phyloP scores from a whole-genome alignment of 2,329 filamentous ascomycete genomes.

The Apiospora sp. region DNA sequence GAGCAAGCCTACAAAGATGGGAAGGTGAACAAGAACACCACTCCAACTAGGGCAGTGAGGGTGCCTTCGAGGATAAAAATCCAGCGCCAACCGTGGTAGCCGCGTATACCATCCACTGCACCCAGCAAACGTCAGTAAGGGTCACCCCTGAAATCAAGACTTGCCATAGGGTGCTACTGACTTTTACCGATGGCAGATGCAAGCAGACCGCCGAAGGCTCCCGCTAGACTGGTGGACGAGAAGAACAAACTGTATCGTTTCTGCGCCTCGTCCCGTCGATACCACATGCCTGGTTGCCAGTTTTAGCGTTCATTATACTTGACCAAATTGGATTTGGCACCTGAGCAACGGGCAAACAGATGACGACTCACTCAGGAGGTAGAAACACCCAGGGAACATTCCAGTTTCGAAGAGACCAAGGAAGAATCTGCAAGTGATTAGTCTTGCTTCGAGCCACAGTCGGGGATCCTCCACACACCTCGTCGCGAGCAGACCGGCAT shows the following conservation, averaged over 20 bases:
- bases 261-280: slow-evolving; percentile 85
- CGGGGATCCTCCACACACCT: slow-evolving; percentile 73
- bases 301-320: neutral
- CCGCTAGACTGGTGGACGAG: slow-evolving; percentile 78
- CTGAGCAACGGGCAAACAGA: neutral
- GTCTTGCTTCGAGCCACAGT: neutral
- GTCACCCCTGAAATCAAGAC: slow-evolving; percentile 28
- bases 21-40: slow-evolving; percentile 73
- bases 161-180: slow-evolving; percentile 45
- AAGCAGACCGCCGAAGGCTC: slow-evolving; percentile 86
- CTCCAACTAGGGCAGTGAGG: slow-evolving; percentile 47
- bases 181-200: slow-evolving; percentile 84
- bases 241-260: slow-evolving; percentile 96
- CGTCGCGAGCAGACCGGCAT: slow-evolving; percentile 77
- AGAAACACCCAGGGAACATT: slow-evolving; percentile 77
- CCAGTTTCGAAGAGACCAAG: slow-evolving; percentile 72
- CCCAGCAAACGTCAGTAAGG: slow-evolving; percentile 27
- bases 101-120: slow-evolving; percentile 68
- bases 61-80: slow-evolving; percentile 80
- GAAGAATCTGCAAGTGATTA: neutral
- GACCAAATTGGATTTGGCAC: neutral
- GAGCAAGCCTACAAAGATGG: slow-evolving; percentile 65
- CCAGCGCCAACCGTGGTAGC: slow-evolving; percentile 81
- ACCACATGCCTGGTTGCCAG: slow-evolving; percentile 76
- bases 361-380: slow-evolving; percentile 74